Evolutionary conservation across 1,284 basidiomycete genomes (phyloP), one percentile per base, ranked within the genome.

Genomic region (Afroboletus lepidellus): DNA sequence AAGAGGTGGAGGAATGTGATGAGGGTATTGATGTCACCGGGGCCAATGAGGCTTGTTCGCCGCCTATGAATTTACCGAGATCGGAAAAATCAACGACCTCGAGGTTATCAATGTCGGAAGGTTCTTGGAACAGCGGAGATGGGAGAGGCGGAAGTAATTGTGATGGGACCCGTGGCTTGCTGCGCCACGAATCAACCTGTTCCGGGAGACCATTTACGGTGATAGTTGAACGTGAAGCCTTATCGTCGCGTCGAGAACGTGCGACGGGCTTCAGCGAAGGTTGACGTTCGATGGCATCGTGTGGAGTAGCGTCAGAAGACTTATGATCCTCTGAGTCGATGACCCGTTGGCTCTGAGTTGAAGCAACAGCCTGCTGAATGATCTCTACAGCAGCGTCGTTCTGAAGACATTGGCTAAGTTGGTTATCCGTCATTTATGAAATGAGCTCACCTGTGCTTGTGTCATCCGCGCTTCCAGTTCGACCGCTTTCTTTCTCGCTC

Each of bases 401-500:
- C 69, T 67, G 41, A 41, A 15, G 8, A 44, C 8, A 27, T 41
- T 21, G 20, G 9, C 30, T 65, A 20, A 69, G 54, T 36, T 33
- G 11, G 24, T 11, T 9, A 23, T 27, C 27, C 20, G 11, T 41
- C 37, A 8, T 30, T 30, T 12, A 37, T 32, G 11, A 13, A 48
- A 41, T 32, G 36, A 15, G 24, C 50, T 57, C 34, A 41, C 65
- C 46, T 70, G 64, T 11, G 57, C 41, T 38, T 64, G 57, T 25
- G 81, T 84, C 59, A 92, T 81, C 69, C 77, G 82, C 57, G 82
- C 89, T 68, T 94, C 94, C 30, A 97, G 66, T 69, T 94, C 92
- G 41, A 79, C 81, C 13, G 94, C 94, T 71, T 97, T 97, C 70
- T 77, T 80, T 55, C 83, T 79, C 3, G 94, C 94, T 21, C 94